Percentiles rank a stretch among this genome's conserved stretches.
Conservation (phyloP, 1,139 yeast species). For the Candida albicans region DNA sequence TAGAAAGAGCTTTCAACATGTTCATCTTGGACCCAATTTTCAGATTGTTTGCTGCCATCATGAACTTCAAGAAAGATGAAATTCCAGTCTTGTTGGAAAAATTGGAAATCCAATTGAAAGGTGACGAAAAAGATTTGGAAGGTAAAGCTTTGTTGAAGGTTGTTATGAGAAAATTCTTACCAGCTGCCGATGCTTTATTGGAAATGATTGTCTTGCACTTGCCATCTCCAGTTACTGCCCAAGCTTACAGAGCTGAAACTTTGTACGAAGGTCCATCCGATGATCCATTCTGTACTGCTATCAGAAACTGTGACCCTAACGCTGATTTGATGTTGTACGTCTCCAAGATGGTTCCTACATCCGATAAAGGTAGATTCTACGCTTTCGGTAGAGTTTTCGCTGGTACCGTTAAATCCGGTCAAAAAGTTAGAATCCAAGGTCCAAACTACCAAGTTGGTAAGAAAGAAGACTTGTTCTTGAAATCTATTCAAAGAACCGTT, state of each 20-base stretch:
- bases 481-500: slow-evolving; percentile 98
- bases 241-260: slow-evolving; percentile 98
- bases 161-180: slow-evolving; percentile 99
- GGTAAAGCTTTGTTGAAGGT: slow-evolving; percentile 98
- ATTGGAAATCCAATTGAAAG: slow-evolving; percentile 87
- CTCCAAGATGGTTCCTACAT: slow-evolving; percentile 99
- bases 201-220: slow-evolving; percentile 98
- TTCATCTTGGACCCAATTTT: slow-evolving; percentile 98
- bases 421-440: slow-evolving; percentile 99
- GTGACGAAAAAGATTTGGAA: slow-evolving; percentile 95
- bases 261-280: slow-evolving; percentile 99
- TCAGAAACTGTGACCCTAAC: slow-evolving; percentile 97
- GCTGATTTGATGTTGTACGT: slow-evolving; percentile 99
- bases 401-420: slow-evolving; percentile 99
- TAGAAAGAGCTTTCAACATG: slow-evolving; percentile 99
- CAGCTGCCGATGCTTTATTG: slow-evolving; percentile 99
- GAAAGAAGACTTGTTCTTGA: slow-evolving; percentile 95
- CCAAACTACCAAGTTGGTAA: slow-evolving; percentile 98
- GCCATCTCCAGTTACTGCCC: slow-evolving; percentile 99
- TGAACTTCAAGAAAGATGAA: slow-evolving; percentile 81
- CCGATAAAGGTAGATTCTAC: slow-evolving; percentile 99
- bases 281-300: slow-evolving; percentile 87
- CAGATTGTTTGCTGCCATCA: slow-evolving; percentile 60
- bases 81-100: slow-evolving; percentile 85
- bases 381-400: slow-evolving; percentile 99